A percentile compares a stretch with the other conserved stretches of the same genome.
phyloP scores from a whole-genome alignment of 1,284 basidiomycete genomes.

The Puccinia hordei region DNA sequence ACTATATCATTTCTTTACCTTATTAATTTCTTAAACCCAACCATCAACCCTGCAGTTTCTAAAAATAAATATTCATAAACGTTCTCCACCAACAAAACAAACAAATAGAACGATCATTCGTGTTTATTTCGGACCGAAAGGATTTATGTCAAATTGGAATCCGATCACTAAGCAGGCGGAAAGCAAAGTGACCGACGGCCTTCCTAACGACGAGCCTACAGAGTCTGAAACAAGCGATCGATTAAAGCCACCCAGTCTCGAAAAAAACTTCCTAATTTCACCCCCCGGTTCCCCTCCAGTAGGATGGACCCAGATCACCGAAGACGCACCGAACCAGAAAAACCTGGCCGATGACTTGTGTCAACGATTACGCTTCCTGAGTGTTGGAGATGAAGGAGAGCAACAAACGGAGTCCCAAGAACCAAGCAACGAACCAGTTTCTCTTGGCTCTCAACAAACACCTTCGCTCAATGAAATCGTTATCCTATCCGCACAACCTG shows the following conservation, averaged over 20 bases:
- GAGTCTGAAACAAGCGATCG: slow-evolving; percentile 55
- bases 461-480: slow-evolving; percentile 40
- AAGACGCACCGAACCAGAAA: slow-evolving; percentile 84
- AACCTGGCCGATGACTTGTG: slow-evolving; percentile 90
- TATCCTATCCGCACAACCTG: slow-evolving; percentile 51
- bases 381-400: slow-evolving; percentile 60
- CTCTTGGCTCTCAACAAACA: background rate
- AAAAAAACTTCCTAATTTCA: slow-evolving; percentile 95
- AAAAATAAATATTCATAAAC: background rate
- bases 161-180: background rate
- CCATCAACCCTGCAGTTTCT: background rate
- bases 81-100: background rate
- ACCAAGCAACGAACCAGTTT: background rate
- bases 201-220: background rate
- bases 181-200: slow-evolving; percentile 65
- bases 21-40: background rate
- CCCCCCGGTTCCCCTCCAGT: slow-evolving; percentile 97
- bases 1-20: background rate
- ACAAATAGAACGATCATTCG: slow-evolving; percentile 38
- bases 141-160: background rate
- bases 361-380: slow-evolving; percentile 67
- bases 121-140: slow-evolving; percentile 34
- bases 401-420: slow-evolving; percentile 64
- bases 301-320: slow-evolving; percentile 88
- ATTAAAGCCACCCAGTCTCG: slow-evolving; percentile 74